Percentiles rank a stretch among this genome's conserved stretches.
Evolutionary conservation across 2,329 filamentous ascomycete genomes (phyloP).

Genomic region (Cladophialophora psammophila): DNA sequence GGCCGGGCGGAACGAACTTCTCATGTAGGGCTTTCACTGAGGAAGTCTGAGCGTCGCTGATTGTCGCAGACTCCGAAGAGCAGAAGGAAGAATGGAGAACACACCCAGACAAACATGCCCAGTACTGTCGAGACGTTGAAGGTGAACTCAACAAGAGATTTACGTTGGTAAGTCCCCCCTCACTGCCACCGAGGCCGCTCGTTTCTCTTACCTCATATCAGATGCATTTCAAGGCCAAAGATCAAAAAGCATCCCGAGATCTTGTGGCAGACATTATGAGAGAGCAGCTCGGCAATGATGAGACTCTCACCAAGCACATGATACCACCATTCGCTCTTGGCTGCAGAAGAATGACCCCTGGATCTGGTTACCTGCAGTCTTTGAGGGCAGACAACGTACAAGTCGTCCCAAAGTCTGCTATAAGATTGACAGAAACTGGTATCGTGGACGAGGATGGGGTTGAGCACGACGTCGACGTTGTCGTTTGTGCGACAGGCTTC

Average conservation of each 20-base stretch:
- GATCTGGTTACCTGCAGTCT: slow-evolving; percentile 53
- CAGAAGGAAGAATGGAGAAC: slow-evolving; percentile 47
- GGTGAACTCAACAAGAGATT: slow-evolving; percentile 62
- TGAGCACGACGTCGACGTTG: slow-evolving; percentile 46
- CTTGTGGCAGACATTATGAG: slow-evolving; percentile 38
- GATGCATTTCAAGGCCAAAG: slow-evolving; percentile 35
- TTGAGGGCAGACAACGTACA: slow-evolving; percentile 51
- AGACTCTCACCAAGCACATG: slow-evolving; percentile 52
- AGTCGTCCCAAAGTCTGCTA: slow-evolving; percentile 49
- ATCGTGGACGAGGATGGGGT: slow-evolving; percentile 51
- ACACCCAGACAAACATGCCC: slow-evolving; percentile 51
- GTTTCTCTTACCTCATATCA: slow-evolving; percentile 7
- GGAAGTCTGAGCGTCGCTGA: slow-evolving; percentile 6
- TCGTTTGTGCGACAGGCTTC: slow-evolving; percentile 51
- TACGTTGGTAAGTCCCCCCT: slow-evolving; percentile 43
- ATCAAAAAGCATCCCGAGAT: slow-evolving; percentile 45
- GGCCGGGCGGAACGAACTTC: slow-evolving; percentile 36
- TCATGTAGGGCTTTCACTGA: slow-evolving; percentile 16
- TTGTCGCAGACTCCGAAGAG: slow-evolving; percentile 29
- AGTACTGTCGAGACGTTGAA: slow-evolving; percentile 58
- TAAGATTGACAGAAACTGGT: slow-evolving; percentile 49
- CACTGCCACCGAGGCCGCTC: background rate
- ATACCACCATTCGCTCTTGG: slow-evolving; percentile 56
- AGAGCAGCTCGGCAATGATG: slow-evolving; percentile 44
- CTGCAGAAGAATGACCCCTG: slow-evolving; percentile 54